phyloP scores from a whole-genome alignment of 768 basidiomycete species.

The Lactarius pseudohatsudake region DNA sequence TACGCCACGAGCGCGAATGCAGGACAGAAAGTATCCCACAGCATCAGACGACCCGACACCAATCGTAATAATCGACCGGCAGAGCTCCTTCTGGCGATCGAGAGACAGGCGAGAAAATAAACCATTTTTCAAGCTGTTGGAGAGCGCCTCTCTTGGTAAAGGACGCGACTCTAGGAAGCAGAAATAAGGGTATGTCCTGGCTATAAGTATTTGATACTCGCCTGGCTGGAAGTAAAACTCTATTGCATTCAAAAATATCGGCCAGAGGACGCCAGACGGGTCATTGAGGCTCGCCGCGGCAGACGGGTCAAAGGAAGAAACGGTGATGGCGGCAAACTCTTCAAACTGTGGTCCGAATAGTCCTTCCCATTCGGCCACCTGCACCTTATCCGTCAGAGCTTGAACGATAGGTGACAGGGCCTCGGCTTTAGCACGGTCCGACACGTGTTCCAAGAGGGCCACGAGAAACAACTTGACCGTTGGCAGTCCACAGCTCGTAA shows the following conservation, averaged over 20 bases:
- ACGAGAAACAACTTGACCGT: constrained; percentile 56
- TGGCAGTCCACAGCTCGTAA: constrained; percentile 53
- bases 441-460: constrained; percentile 44
- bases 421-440: constrained; percentile 50
- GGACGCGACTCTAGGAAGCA: constrained; percentile 41
- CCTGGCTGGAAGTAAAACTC: constrained; percentile 49
- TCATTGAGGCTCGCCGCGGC: constrained; percentile 48
- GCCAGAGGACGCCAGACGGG: constrained; percentile 48
- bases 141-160: constrained; percentile 42
- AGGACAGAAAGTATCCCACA: constrained; percentile 40
- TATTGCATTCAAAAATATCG: constrained; percentile 46
- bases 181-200: constrained; percentile 13
- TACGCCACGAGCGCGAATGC: not conserved
- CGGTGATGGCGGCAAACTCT: constrained; percentile 35
- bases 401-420: constrained; percentile 62
- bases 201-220: constrained; percentile 27
- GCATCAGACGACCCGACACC: constrained; percentile 48
- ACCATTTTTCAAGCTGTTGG: constrained; percentile 49
- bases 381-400: constrained; percentile 33
- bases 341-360: constrained; percentile 43
- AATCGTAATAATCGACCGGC: constrained; percentile 54
- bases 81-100: constrained; percentile 56
- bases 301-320: constrained; percentile 55
- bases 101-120: constrained; percentile 54
- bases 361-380: not conserved